phyloP scores from a whole-genome alignment of 768 basidiomycete species.

The Serendipita sp. region DNA sequence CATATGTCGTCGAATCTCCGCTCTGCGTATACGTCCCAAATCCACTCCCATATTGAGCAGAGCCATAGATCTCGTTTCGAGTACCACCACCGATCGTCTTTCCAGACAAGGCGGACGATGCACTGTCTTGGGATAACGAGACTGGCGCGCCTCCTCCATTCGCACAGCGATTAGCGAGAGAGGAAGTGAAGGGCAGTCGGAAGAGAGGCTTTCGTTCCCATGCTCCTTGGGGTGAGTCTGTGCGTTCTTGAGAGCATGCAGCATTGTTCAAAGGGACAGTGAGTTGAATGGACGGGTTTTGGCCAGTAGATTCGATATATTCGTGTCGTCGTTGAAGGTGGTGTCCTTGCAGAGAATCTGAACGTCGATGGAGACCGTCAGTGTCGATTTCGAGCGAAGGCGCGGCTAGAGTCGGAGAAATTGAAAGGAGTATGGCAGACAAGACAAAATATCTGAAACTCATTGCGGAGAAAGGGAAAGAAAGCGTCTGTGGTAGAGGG shows the following conservation, averaged over 20 bases:
- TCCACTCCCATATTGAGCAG: not conserved
- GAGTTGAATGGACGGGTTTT: not conserved
- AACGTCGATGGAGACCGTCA: too few relatives aligned
- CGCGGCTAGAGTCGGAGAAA: too few relatives aligned
- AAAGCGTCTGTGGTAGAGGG: too few relatives aligned
- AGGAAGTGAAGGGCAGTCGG: not conserved
- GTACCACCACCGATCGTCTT: not conserved
- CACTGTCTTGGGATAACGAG: not conserved
- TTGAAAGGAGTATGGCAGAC: too few relatives aligned
- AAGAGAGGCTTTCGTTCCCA: not conserved
- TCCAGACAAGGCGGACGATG: not conserved
- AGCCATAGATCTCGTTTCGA: slow-evolving; percentile 1
- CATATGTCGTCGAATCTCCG: not conserved
- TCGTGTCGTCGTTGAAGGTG: not conserved
- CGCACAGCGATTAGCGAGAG: not conserved
- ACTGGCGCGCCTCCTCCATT: not conserved
- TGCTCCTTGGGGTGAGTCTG: not conserved
- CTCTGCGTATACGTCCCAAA: not conserved
- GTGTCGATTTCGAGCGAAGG: too few relatives aligned
- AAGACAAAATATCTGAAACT: too few relatives aligned
- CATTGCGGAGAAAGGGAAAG: too few relatives aligned
- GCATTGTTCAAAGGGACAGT: not conserved
- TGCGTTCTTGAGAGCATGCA: not conserved
- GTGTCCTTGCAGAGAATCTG: not conserved
- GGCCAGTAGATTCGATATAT: not conserved